Evolutionary conservation across 306 rosid genomes (phyloP).

Genomic region (Leucaena leucocephala): DNA sequence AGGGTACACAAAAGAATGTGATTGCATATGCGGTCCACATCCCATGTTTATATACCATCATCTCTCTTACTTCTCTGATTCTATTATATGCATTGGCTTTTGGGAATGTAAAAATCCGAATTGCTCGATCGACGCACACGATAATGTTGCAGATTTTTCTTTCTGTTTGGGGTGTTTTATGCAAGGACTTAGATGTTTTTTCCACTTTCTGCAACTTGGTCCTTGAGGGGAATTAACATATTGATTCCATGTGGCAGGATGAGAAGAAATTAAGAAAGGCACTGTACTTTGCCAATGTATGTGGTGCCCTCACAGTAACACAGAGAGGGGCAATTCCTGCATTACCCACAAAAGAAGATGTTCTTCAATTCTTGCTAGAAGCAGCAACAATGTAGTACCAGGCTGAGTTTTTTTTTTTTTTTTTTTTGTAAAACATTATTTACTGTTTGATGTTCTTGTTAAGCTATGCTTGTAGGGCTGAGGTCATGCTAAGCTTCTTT

Average conservation of each 20-base stretch:
- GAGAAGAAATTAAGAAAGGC: slow-evolving; percentile 67
- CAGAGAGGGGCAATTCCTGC: slow-evolving; percentile 92
- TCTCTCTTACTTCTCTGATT: no score
- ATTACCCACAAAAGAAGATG: slow-evolving; percentile 69
- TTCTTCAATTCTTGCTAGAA: slow-evolving; percentile 57
- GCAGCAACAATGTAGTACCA: slow-evolving; percentile 31
- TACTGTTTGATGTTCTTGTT: slow-evolving; percentile 33
- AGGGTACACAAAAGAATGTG: no score
- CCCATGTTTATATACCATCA: no score
- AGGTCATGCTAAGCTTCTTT: slow-evolving; percentile 30
- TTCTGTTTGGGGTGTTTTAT: not conserved
- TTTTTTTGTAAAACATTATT: slow-evolving; percentile 26
- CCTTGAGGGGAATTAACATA: not conserved
- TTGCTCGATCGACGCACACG: no score
- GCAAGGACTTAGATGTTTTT: not conserved
- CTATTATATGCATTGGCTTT: no score
- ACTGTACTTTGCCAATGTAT: slow-evolving; percentile 71
- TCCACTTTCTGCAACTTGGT: not conserved
- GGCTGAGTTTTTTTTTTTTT: not conserved
- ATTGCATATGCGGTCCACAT: no score
- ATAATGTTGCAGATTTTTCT: no score
- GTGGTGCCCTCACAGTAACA: slow-evolving; percentile 87
- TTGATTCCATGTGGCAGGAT: slow-evolving; percentile 47
- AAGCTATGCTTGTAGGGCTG: slow-evolving; percentile 25
- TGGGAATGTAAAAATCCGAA: no score